Conservation (phyloP, 192 early-diverging fungal species). For the Linnemannia elongata region DNA sequence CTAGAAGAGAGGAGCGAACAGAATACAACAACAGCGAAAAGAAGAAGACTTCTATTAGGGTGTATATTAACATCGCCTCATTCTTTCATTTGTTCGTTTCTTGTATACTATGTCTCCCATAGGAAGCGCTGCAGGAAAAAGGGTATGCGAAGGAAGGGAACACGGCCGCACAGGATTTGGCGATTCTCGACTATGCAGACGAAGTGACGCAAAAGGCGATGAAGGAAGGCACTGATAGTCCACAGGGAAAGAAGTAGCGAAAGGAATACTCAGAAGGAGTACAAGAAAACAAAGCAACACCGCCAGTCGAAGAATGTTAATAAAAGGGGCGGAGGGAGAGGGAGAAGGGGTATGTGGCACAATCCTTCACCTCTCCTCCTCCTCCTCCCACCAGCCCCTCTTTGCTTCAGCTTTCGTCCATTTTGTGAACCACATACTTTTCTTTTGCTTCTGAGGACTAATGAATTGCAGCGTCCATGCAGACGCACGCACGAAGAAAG, state of each 20-base stretch:
- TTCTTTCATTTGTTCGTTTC: not conserved
- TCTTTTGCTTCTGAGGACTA: too few species aligned
- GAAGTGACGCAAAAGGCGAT: slow-evolving; percentile 28
- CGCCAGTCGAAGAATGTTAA: not conserved
- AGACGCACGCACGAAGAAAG: too few species aligned
- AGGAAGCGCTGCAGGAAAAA: slow-evolving; percentile 35
- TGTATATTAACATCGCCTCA: not conserved
- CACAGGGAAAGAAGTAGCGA: not conserved
- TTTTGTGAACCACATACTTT: not conserved
- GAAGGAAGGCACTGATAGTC: slow-evolving; percentile 13
- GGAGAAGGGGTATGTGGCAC: not conserved
- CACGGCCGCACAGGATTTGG: slow-evolving; percentile 37
- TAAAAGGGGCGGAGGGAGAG: not conserved
- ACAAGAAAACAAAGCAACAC: not conserved
- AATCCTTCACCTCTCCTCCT: not conserved
- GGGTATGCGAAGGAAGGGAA: slow-evolving; percentile 48
- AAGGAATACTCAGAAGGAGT: not conserved
- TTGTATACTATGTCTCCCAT: not conserved
- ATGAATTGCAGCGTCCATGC: too few species aligned
- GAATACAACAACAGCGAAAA: too few species aligned
- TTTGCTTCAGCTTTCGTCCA: not conserved
- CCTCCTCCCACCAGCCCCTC: not conserved
- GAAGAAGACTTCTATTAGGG: not conserved
- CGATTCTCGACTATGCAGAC: slow-evolving; percentile 45
- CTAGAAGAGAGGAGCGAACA: too few species aligned